These are phyloP conservation scores for Lactarius akahatsu DNA, from an alignment of 768 basidiomycete genomes.

Conservation along the genomic window DNA sequence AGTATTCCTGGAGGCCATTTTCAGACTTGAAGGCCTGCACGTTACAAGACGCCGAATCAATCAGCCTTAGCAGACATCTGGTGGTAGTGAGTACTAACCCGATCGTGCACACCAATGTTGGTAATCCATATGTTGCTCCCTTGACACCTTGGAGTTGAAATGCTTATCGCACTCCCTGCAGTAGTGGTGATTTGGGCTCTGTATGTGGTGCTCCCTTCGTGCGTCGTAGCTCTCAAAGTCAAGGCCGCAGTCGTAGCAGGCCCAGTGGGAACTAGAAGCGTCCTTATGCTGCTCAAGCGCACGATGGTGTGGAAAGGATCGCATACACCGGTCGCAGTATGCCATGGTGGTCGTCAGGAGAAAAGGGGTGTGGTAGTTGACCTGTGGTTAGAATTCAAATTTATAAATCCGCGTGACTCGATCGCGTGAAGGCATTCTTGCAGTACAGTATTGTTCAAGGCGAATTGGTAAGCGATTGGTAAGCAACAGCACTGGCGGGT, in stretches of 20 bases:
- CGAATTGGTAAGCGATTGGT: too few species aligned
- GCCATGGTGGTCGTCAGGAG: slow-evolving; percentile 3
- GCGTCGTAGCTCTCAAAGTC: slow-evolving; percentile 40
- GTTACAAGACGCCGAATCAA: not conserved
- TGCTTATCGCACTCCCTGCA: slow-evolving; percentile 4
- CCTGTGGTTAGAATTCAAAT: not conserved
- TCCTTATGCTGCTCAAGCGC: slow-evolving; percentile 34
- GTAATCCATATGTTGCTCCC: slow-evolving; percentile 1
- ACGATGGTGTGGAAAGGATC: slow-evolving; percentile 27
- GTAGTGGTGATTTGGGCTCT: slow-evolving; percentile 2
- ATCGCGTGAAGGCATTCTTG: too few species aligned
- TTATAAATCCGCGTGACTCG: too few species aligned
- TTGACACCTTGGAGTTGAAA: not conserved
- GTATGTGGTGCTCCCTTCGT: not conserved
- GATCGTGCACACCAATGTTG: not conserved
- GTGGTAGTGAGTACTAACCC: slow-evolving; percentile 18
- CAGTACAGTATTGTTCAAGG: too few species aligned
- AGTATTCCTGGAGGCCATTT: slow-evolving; percentile 47
- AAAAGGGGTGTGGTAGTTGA: not conserved
- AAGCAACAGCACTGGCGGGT: too few species aligned
- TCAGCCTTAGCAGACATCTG: not conserved
- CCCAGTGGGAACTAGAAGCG: slow-evolving; percentile 39
- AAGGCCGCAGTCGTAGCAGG: slow-evolving; percentile 45
- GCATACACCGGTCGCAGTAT: slow-evolving; percentile 10
- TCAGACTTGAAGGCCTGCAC: slow-evolving; percentile 41